phyloP scores from a whole-genome alignment of 257 asterid genomes.

The Jaltomata sinuosa region DNA sequence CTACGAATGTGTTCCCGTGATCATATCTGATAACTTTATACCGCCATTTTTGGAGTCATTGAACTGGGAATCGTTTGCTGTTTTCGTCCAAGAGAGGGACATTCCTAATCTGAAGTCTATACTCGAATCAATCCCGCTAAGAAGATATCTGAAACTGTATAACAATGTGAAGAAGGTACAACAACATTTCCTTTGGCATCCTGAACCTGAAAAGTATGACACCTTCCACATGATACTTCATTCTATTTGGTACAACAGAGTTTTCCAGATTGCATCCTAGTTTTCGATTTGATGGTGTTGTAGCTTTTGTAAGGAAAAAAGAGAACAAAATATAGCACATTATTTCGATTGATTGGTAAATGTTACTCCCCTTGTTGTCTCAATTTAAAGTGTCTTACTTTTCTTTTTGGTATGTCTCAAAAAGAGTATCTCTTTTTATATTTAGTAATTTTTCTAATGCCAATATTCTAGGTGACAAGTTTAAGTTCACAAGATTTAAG shows the following conservation, averaged over 20 bases:
- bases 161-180: conserved; percentile 49
- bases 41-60: conserved; percentile 72
- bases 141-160: conserved; percentile 52
- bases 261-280: conserved; percentile 17
- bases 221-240: conserved; percentile 70
- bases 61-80: conserved; percentile 66
- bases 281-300: not conserved
- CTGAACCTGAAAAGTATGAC: conserved; percentile 40
- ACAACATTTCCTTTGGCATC: conserved; percentile 67
- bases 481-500: too few species aligned
- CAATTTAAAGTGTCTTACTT: not conserved
- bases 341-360: not conserved
- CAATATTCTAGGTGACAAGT: too few species aligned
- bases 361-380: not conserved
- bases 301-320: not conserved
- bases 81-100: conserved; percentile 60
- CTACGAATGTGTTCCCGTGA: conserved; percentile 69
- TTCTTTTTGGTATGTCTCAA: too few species aligned
- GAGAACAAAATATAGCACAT: not conserved
- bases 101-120: conserved; percentile 61
- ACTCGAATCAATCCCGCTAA: conserved; percentile 41
- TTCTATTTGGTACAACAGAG: conserved; percentile 66
- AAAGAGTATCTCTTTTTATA: too few species aligned
- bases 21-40: conserved; percentile 61
- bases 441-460: too few species aligned